Conservation (phyloP, 441 rosid genomes). For the Isatis lusitanica region DNA sequence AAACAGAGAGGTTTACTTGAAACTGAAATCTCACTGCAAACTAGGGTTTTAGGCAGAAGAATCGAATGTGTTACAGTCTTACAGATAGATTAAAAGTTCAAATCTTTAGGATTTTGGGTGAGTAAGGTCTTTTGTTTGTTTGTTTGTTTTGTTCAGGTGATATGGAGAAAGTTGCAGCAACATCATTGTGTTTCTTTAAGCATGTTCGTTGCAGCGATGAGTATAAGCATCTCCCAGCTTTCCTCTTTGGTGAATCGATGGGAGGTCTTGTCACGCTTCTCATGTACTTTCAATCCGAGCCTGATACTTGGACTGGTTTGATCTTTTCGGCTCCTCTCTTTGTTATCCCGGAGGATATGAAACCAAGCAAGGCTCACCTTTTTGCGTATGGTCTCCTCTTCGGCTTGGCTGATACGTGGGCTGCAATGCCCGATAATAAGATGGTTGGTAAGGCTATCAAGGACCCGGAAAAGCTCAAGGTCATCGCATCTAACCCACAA, state of each 20-base stretch:
- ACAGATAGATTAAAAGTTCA: too few species aligned
- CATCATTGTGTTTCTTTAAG: slow-evolving; percentile 76
- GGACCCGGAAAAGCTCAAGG: slow-evolving; percentile 74
- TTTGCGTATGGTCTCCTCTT: slow-evolving; percentile 79
- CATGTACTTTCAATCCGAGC: slow-evolving; percentile 84
- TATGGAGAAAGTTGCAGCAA: slow-evolving; percentile 75
- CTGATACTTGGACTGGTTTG: slow-evolving; percentile 80
- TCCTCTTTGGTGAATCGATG: slow-evolving; percentile 92
- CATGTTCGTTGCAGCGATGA: slow-evolving; percentile 64
- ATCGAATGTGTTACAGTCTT: not conserved
- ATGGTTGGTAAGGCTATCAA: slow-evolving; percentile 79
- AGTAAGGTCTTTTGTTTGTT: not conserved
- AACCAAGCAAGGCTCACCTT: slow-evolving; percentile 66
- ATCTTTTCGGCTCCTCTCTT: slow-evolving; percentile 94
- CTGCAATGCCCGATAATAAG: slow-evolving; percentile 79
- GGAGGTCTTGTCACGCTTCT: slow-evolving; percentile 82
- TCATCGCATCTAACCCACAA: slow-evolving; percentile 78
- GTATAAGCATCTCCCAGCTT: slow-evolving; percentile 72
- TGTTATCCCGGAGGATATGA: slow-evolving; percentile 82
- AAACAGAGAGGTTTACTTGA: not conserved
- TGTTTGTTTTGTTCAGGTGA: slow-evolving; percentile 47
- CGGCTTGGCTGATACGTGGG: slow-evolving; percentile 92
- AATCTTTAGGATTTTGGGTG: not conserved
- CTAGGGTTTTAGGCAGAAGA: not conserved
- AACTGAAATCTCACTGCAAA: not conserved